phyloP scores from a whole-genome alignment of 768 basidiomycete genomes.

The Cystoderma amianthinum region DNA sequence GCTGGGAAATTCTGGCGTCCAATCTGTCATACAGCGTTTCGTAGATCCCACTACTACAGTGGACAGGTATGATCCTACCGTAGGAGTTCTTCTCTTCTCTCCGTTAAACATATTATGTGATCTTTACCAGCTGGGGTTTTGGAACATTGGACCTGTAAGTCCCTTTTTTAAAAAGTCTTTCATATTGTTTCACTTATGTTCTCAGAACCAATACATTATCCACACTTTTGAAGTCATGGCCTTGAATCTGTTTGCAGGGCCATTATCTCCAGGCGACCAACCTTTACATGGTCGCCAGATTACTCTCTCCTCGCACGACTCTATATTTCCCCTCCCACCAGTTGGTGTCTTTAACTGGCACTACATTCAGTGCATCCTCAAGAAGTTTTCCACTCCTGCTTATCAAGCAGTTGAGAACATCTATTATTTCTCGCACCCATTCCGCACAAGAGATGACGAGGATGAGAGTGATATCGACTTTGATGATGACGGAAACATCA shows the following conservation, averaged over 20 bases:
- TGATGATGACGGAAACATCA: slow-evolving; percentile 10
- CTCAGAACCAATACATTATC: background rate
- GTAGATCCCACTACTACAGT: slow-evolving; percentile 8
- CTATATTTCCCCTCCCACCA: slow-evolving; percentile 9
- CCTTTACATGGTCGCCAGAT: slow-evolving; percentile 10
- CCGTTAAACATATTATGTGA: slow-evolving; percentile 6
- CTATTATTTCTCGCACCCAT: slow-evolving; percentile 6
- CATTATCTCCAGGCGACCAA: slow-evolving; percentile 2
- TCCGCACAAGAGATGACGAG: slow-evolving; percentile 8
- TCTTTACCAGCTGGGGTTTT: slow-evolving; percentile 10
- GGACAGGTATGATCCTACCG: slow-evolving; percentile 9
- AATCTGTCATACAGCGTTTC: slow-evolving; percentile 11
- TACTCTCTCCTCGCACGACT: slow-evolving; percentile 7
- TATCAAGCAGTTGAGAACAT: slow-evolving; percentile 10
- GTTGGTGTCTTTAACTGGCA: slow-evolving; percentile 3
- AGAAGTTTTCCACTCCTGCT: slow-evolving; percentile 8
- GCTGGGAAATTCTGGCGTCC: slow-evolving; percentile 8
- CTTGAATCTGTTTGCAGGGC: slow-evolving; percentile 5
- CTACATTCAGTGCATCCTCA: slow-evolving; percentile 14
- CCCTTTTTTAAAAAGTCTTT: slow-evolving; percentile 5
- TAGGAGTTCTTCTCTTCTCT: slow-evolving; percentile 9
- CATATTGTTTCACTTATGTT: slow-evolving; percentile 5
- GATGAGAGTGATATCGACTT: slow-evolving; percentile 11
- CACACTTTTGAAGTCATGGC: background rate
- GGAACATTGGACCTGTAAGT: slow-evolving; percentile 11